Percentiles rank a stretch among this genome's conserved stretches.
phyloP scores from a whole-genome alignment of 1,139 yeast genomes.

The Pichia sp. region DNA sequence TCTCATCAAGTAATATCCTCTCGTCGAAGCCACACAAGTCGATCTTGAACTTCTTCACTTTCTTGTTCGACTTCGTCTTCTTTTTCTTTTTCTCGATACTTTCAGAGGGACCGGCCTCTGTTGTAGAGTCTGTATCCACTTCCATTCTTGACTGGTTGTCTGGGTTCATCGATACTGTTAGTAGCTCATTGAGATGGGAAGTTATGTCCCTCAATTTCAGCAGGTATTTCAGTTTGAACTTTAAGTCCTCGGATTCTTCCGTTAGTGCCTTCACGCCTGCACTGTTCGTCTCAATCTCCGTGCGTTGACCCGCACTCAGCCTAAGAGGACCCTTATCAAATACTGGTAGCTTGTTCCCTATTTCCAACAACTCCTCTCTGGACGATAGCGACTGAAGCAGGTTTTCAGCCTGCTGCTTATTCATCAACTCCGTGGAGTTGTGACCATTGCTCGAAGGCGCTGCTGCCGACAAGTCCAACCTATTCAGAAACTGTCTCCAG shows the following conservation, averaged over 20 bases:
- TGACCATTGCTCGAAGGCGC: not conserved
- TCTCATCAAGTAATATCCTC: slow-evolving; percentile 28
- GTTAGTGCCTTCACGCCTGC: slow-evolving; percentile 8
- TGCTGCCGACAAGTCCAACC: slow-evolving; percentile 5
- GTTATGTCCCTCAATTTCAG: slow-evolving; percentile 37
- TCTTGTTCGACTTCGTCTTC: slow-evolving; percentile 26
- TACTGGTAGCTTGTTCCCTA: slow-evolving; percentile 35
- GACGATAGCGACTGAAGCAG: slow-evolving; percentile 21
- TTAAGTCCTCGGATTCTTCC: slow-evolving; percentile 14
- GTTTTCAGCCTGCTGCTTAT: slow-evolving; percentile 24
- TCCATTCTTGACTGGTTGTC: slow-evolving; percentile 14
- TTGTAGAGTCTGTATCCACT: slow-evolving; percentile 19
- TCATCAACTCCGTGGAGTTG: slow-evolving; percentile 13
- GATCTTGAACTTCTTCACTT: slow-evolving; percentile 29
- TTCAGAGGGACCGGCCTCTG: slow-evolving; percentile 16
- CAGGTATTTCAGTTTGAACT: slow-evolving; percentile 28
- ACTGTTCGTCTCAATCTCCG: slow-evolving; percentile 17
- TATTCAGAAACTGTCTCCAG: slow-evolving; percentile 33
- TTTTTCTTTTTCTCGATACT: slow-evolving; percentile 10
- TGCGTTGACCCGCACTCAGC: slow-evolving; percentile 31
- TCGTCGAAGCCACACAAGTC: slow-evolving; percentile 43
- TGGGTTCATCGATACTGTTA: slow-evolving; percentile 18
- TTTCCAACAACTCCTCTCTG: slow-evolving; percentile 32
- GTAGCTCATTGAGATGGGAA: slow-evolving; percentile 38
- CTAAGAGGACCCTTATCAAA: slow-evolving; percentile 19